Base-by-base conservation (phyloP, 2,329 filamentous ascomycete species). In the Alternaria brassicae region DNA sequence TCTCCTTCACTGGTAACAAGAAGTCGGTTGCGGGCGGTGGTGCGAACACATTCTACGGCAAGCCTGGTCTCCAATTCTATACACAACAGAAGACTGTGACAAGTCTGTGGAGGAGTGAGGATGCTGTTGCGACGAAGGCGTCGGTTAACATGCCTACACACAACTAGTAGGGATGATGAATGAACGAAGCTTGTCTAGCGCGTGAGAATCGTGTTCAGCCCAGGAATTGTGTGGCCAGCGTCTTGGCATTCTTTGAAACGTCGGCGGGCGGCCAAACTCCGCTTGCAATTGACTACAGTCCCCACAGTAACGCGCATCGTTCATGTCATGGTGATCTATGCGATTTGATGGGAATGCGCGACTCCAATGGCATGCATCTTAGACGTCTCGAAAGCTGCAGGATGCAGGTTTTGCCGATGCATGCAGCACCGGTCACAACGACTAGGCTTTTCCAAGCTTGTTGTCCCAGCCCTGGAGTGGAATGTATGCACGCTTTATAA, bases 81-180 rank as follows among this genome's bases (percentile, higher is more conserved):
- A 99, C 95, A 3, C 95, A 98, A 82, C 86, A 91, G 75, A 98
- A 99, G 91, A 99, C 95, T 3, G 95, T 99, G 48, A 99, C 95
- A 53, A 90, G 92, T 67, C 81, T 96, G 77, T 99, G 95, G 95
- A 88, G 88, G 73, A 88, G 86, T 61, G 88, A 93, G 73, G 93
- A 97, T 81, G 93, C 92, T 1, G 86, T 95, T 48, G 89, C 88
- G 55, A 91, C 89, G 67, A 94, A 93, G 85, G 93, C 93, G 15
- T 88, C 89, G 72, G 92, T 96, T 10, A 86, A 91, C 62, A 98
- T 98, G 94, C 94, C 94, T 19, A 90, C 86, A 32, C 86, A 89
- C 54, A 75, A 68, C 58, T 79, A 72, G 51, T n/a, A n/a, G 19
- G 5, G 9, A 32, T 48, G 4, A 34, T 48, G 30, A 48, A 25